phyloP scores from a whole-genome alignment of 139 green algal species.

The Chlorella sp. region DNA sequence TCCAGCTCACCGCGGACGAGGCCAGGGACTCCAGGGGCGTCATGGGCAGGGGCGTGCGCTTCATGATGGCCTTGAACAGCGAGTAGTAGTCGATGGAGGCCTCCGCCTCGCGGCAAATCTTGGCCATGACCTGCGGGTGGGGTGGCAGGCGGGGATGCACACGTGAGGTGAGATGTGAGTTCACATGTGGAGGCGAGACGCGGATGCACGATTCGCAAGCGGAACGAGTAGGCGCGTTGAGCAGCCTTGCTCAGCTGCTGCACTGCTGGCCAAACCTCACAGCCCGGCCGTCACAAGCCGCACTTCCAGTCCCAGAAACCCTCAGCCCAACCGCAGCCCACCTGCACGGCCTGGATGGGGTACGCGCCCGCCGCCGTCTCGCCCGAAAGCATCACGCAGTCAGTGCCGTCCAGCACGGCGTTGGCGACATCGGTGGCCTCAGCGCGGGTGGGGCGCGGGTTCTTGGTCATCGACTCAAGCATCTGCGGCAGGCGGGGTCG shows the following conservation, averaged over 20 bases:
- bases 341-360: slow-evolving; percentile 71
- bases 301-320: too few species aligned
- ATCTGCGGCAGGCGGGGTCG: slow-evolving; percentile 64
- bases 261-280: too few species aligned
- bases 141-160: too few species aligned
- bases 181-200: too few species aligned
- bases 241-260: too few species aligned
- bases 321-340: too few species aligned
- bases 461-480: slow-evolving; percentile 96
- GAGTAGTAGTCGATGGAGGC: slow-evolving; percentile 94
- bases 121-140: slow-evolving; percentile 20
- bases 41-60: slow-evolving; percentile 92
- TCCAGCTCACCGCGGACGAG: slow-evolving; percentile 84
- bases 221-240: too few species aligned
- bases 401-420: slow-evolving; percentile 96
- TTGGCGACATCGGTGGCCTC: slow-evolving; percentile 98
- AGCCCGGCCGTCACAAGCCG: too few species aligned
- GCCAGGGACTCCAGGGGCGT: slow-evolving; percentile 94
- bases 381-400: slow-evolving; percentile 98
- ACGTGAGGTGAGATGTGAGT: too few species aligned
- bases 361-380: slow-evolving; percentile 96
- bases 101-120: slow-evolving; percentile 95
- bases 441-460: slow-evolving; percentile 92
- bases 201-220: too few species aligned
- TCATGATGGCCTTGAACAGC: slow-evolving; percentile 94